Percentiles rank a stretch among this genome's conserved stretches.
Evolutionary conservation across 2,329 filamentous ascomycete species (phyloP).

Genomic region (Ascocoryne sarcoides): DNA sequence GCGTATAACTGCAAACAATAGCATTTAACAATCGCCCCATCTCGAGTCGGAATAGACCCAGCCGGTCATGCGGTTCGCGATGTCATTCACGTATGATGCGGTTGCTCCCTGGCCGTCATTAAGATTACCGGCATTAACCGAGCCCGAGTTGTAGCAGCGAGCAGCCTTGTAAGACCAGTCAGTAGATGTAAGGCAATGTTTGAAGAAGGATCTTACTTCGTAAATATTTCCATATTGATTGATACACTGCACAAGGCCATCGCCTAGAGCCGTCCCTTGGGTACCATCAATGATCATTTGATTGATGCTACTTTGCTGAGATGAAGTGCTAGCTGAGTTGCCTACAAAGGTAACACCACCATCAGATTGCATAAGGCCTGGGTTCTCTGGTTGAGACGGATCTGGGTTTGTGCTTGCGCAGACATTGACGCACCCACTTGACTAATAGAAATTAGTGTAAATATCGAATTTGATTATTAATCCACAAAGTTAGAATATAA

Average conservation of each 20-base stretch:
- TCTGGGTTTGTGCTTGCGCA: too few species aligned
- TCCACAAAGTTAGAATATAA: too few species aligned
- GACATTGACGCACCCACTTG: too few species aligned
- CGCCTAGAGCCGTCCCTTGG: constrained; percentile 21
- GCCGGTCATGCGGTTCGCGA: constrained; percentile 5
- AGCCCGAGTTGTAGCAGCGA: constrained; percentile 4
- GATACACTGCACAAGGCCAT: constrained; percentile 20
- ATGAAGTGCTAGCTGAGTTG: neutral
- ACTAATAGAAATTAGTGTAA: too few species aligned
- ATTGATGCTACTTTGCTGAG: constrained; percentile 10
- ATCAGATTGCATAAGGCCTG: constrained; percentile 25
- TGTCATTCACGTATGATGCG: constrained; percentile 4
- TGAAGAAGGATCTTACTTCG: too few species aligned
- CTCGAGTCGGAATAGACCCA: constrained; percentile 2
- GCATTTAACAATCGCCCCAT: too few species aligned
- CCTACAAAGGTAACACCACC: neutral
- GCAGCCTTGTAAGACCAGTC: too few species aligned
- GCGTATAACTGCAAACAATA: too few species aligned
- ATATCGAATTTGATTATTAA: too few species aligned
- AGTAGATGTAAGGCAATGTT: too few species aligned
- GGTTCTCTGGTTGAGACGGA: too few species aligned
- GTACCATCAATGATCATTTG: constrained; percentile 28
- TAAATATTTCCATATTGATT: constrained; percentile 4
- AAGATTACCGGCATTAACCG: constrained; percentile 2
- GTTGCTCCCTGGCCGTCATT: constrained; percentile 3